phyloP scores from a whole-genome alignment of 805 yeast species.

The Yamadazyma phyllophila region DNA sequence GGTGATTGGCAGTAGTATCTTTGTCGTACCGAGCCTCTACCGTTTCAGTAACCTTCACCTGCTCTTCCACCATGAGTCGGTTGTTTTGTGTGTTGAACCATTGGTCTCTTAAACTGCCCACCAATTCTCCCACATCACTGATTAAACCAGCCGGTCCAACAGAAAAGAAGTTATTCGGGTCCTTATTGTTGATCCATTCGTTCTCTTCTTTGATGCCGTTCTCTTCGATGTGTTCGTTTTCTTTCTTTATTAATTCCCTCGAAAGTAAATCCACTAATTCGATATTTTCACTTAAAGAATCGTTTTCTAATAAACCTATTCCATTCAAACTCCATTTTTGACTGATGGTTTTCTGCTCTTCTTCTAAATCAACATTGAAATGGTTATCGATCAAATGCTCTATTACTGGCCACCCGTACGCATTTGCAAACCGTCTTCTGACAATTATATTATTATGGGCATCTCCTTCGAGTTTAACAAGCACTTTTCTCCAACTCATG shows the following conservation, averaged over 20 bases:
- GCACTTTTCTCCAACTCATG: conserved; percentile 87
- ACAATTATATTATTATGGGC: conserved; percentile 94
- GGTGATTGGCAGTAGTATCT: conserved; percentile 3
- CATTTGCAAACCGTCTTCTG: conserved; percentile 83
- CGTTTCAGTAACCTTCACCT: neutral
- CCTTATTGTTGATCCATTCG: conserved; percentile 52
- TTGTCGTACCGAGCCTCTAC: conserved; percentile 4
- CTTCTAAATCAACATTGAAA: conserved; percentile 34
- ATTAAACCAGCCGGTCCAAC: conserved; percentile 75
- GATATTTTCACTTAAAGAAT: conserved; percentile 10
- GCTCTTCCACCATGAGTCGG: neutral
- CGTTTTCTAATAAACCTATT: conserved; percentile 21
- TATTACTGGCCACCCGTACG: conserved; percentile 94
- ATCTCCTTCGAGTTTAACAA: conserved; percentile 83
- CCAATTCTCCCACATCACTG: conserved; percentile 59
- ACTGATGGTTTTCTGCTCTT: conserved; percentile 13
- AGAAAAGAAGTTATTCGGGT: conserved; percentile 40
- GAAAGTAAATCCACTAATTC: conserved; percentile 29
- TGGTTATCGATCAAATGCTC: conserved; percentile 74
- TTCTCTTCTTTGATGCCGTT: conserved; percentile 23
- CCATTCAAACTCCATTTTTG: conserved; percentile 3
- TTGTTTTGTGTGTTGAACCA: conserved; percentile 17
- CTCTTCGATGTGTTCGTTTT: conserved; percentile 34
- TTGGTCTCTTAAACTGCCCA: conserved; percentile 45
- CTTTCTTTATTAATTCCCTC: conserved; percentile 34